Evolutionary conservation across 2,329 filamentous ascomycete species (phyloP).

Genomic region (Paraphoma chrysanthemicola): DNA sequence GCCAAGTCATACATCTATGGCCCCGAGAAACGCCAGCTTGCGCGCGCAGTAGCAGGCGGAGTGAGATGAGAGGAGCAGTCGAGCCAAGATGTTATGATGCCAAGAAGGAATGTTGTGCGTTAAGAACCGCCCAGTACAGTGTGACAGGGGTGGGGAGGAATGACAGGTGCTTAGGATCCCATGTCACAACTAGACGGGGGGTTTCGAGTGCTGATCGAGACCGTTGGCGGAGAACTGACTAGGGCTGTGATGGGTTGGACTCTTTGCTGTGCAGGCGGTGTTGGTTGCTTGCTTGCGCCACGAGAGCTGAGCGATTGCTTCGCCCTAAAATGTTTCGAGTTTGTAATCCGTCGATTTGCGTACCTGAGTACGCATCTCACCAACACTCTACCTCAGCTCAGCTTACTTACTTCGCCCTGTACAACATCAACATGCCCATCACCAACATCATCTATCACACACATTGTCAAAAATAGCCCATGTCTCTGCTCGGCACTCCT

Average conservation of each 20-base stretch:
- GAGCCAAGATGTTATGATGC: constrained; percentile 23
- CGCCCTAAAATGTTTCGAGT: no score
- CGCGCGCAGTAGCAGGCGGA: constrained; percentile 13
- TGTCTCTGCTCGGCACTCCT: no score
- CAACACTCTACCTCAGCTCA: not conserved
- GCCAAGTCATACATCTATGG: constrained; percentile 37
- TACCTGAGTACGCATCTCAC: not conserved
- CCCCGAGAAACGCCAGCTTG: constrained; percentile 14
- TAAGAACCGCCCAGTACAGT: constrained; percentile 21
- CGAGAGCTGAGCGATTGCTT: no score
- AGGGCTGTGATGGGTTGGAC: not conserved
- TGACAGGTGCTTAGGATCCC: constrained; percentile 30
- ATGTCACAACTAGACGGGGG: not conserved
- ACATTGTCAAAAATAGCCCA: no score
- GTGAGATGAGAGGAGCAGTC: constrained; percentile 12
- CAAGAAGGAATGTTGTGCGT: constrained; percentile 8
- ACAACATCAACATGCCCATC: not conserved
- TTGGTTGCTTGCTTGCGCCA: no score
- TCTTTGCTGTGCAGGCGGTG: not conserved
- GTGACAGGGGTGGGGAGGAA: constrained; percentile 23
- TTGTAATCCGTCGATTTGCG: not conserved
- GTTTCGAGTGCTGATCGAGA: not conserved
- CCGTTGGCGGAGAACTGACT: not conserved
- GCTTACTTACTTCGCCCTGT: not conserved
- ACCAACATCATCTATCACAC: no score